Conservation (phyloP, 1,284 basidiomycete genomes). For the Phenoliferia sp. region DNA sequence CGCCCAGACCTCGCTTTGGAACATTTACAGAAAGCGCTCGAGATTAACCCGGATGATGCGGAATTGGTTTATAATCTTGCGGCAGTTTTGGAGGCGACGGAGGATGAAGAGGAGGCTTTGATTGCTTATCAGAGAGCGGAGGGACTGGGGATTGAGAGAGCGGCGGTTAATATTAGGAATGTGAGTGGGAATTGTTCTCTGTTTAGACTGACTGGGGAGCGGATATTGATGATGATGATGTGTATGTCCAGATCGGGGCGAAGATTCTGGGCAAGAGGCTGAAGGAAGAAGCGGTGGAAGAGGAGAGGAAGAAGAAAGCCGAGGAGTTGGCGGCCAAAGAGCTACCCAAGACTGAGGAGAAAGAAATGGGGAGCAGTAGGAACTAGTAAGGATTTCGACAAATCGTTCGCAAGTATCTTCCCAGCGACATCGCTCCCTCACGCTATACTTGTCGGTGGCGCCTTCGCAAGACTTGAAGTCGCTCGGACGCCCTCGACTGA, state of each 20-base stretch:
- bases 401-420: too few species aligned
- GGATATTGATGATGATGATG: too few species aligned
- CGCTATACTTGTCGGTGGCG: too few species aligned
- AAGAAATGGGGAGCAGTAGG: too few species aligned
- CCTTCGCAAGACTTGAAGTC: too few species aligned
- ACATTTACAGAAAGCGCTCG: constrained; percentile 29
- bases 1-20: constrained; percentile 27
- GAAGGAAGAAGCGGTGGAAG: constrained; percentile 20
- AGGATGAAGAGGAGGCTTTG: constrained; percentile 27
- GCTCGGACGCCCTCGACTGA: too few species aligned
- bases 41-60: constrained; percentile 30
- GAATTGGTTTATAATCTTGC: constrained; percentile 30
- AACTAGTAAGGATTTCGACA: too few species aligned
- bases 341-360: neutral
- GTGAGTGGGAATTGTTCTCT: constrained; percentile 4
- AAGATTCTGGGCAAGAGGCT: constrained; percentile 26
- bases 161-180: constrained; percentile 25
- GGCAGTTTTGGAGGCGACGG: constrained; percentile 29
- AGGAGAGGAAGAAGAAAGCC: neutral
- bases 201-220: neutral
- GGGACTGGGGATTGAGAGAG: constrained; percentile 24
- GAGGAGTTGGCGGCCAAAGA: neutral
- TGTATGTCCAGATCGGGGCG: constrained; percentile 18
- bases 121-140: constrained; percentile 25
- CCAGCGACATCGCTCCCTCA: too few species aligned